Evolutionary conservation across 1,284 basidiomycete species (phyloP), one percentile per base, ranked within the genome.

Genomic region (Sporisorium exsertum): DNA sequence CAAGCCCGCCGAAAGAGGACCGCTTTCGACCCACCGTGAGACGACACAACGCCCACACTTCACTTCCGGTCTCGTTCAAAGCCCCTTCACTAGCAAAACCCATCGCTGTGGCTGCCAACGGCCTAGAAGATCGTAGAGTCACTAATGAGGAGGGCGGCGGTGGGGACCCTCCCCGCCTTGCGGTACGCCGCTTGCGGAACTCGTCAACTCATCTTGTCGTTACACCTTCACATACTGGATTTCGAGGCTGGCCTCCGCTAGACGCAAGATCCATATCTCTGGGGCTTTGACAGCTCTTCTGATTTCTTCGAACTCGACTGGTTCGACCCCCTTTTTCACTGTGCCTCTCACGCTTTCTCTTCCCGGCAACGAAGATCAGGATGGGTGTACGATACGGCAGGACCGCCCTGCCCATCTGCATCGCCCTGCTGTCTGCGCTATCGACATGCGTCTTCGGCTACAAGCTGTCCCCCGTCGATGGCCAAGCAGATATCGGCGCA

Each of bases 401-500:
- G 18, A 22, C n/a, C 20, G 8, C 20, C 37, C 40, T 24, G 7
- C 18, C 10, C 13, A 2, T 37, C 29, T n/a, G 33, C 13, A 12
- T 40, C 29, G 27, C 49, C 8, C 26, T 55, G 18, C 45, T 54
- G 1, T 12, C 33, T 2, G 10, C 16, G 3, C 20, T 37, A 8
- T 12, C 24, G 7, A 32, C 1, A 43, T 35, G 20, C 58, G 9
- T 18, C 47, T 1, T 47, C 1, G 33, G 45, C 13, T 72, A 72
- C 53, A 59, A 66, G 18, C 57, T 67, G 1, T 63, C 60, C 16
- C 40, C 69, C 0, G 29, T n/a, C 12, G 57, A 63, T 13, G 70
- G 70, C 3, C 55, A 59, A 26, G 70, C 70, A 2, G 60, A 63
- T 15, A 60, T 72, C 6, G 70, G 70, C 6, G 70, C 70, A 3